Evolutionary conservation across 495 filamentous ascomycete species (phyloP).

Genomic region (Hypomontagnella submonticulosa): DNA sequence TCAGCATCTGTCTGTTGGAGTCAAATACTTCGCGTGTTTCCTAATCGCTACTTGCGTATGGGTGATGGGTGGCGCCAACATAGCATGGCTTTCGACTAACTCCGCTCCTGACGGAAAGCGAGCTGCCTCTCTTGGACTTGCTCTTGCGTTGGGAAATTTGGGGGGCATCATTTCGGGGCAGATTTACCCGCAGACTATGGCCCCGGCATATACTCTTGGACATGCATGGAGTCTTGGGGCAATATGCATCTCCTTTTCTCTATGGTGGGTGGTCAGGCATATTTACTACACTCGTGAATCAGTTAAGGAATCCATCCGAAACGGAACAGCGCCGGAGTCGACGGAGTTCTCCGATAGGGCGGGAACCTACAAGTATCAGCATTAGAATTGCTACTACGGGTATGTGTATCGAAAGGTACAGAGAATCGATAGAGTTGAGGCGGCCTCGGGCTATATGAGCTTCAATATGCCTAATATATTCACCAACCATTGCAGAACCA

Average conservation of each 20-base stretch:
- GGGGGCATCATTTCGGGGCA: conserved; percentile 54
- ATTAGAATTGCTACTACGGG: conserved; percentile 12
- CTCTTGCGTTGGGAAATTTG: conserved; percentile 53
- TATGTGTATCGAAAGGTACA: no score
- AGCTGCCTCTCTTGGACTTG: conserved; percentile 54
- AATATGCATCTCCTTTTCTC: conserved; percentile 37
- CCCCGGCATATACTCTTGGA: conserved; percentile 45
- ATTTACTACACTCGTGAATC: conserved; percentile 43
- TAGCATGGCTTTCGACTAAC: conserved; percentile 68
- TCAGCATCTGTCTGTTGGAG: conserved; percentile 62
- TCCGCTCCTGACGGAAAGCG: conserved; percentile 57
- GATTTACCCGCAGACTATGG: conserved; percentile 46
- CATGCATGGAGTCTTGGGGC: conserved; percentile 49
- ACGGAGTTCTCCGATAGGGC: conserved; percentile 40
- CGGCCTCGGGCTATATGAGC: no score
- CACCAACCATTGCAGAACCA: no score
- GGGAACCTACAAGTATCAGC: conserved; percentile 45
- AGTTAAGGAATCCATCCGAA: conserved; percentile 29
- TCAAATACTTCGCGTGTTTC: conserved; percentile 73
- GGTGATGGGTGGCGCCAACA: conserved; percentile 57
- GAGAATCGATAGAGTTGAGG: no score
- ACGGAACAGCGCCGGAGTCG: conserved; percentile 8
- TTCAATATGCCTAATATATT: no score
- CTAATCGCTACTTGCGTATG: conserved; percentile 66
- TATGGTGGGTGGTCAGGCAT: conserved; percentile 44